A percentile compares a stretch with the other conserved stretches of the same genome.
Conservation (phyloP, 2,329 filamentous ascomycete genomes). For the Colletotrichum endophyticum region DNA sequence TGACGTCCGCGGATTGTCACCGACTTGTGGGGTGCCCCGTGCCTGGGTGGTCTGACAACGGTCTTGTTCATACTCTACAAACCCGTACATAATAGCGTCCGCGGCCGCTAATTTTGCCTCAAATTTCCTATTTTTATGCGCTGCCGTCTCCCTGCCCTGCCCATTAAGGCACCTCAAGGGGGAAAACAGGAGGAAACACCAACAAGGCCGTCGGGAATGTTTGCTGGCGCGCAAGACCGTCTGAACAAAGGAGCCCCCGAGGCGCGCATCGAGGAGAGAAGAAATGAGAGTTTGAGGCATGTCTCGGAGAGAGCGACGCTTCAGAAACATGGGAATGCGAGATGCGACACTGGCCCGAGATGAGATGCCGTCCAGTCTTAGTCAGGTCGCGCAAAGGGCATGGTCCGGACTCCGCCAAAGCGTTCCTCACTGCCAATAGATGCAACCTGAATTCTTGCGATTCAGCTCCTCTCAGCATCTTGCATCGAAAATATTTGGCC, state of each 20-base stretch:
- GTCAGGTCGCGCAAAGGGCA: background rate
- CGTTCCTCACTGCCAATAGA: background rate
- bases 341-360: conserved; percentile 3
- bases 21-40: background rate
- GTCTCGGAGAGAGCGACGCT: background rate
- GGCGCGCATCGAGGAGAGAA: background rate
- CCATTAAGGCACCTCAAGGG: background rate
- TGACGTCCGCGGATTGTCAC: conserved; percentile 6
- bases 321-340: background rate
- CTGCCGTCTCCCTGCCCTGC: background rate
- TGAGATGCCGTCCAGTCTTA: background rate
- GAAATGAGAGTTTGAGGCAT: background rate
- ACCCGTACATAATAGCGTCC: background rate
- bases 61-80: background rate
- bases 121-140: conserved; percentile 10
- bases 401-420: background rate
- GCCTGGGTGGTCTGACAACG: conserved; percentile 13
- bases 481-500: background rate
- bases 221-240: background rate
- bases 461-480: background rate
- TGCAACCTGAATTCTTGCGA: background rate
- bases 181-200: background rate
- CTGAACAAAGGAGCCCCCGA: background rate
- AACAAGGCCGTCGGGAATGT: background rate
- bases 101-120: background rate